Base-by-base conservation (phyloP, 331 rosid species). In the Dryas integrifolia region DNA sequence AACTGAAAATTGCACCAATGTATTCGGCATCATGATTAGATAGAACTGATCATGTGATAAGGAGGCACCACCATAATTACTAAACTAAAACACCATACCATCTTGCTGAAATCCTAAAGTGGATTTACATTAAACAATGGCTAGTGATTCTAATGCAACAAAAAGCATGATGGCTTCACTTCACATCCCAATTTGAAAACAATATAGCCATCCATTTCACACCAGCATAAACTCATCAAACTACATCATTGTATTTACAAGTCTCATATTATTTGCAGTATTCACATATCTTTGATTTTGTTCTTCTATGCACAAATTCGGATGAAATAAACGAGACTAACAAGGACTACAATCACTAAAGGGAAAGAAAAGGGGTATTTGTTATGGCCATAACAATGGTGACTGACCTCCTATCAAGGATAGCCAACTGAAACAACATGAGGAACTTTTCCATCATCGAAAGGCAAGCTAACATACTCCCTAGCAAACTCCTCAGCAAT, bases 361-460 rank as follows among this genome's bases (percentile, higher is more conserved):
- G 35, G 35, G 35, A 30, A 30, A 30, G 35, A 30, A 30, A 30
- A 30, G 35, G 35, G 35, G 35, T 30, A 30, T 30, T 30, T 30
- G 2, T 30, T 30, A 30, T 30, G 9, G 10, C 21, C 40, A 58
- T 63, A 21, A 59, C 67, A 72, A 43, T 48, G 58, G 6, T 15
- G 15, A 76, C 82, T 63, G 39, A 68, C 75, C 81, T 77, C 48
- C 4, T 39, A 38, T 76, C 52, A 79, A 55, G 69, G 73, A 58
- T 72, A 48, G 14, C 73, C 82, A 67, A 89, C 88, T 1, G 97
- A 91, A 61, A 91, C 96, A 41, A 89, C 52, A 70, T 81, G 96
- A 49, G 97, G 96, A n/a, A 91, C 75, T 69, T 91, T 91, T 5
- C 64, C 87, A 11, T 87, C 87, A 73, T 87, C 92, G 63, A 87